Percentiles rank a stretch among this genome's conserved stretches.
Conservation (phyloP, 2,329 filamentous ascomycete genomes). For the Penicillium glabrum region DNA sequence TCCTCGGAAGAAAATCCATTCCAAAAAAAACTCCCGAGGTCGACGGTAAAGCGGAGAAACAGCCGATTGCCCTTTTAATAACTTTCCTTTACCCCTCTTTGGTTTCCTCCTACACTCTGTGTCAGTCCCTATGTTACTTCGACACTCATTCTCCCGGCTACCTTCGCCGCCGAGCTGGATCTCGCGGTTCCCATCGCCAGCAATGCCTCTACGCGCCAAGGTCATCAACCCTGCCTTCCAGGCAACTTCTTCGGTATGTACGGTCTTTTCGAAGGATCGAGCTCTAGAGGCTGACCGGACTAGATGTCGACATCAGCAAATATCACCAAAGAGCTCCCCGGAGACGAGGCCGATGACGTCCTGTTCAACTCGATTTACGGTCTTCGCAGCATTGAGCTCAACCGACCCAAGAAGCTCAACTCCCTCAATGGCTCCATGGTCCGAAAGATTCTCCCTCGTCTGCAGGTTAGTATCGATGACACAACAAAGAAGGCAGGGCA, state of each 20-base stretch:
- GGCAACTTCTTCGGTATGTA: conserved; percentile 53
- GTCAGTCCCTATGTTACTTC: conserved; percentile 45
- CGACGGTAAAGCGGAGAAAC: conserved; percentile 27
- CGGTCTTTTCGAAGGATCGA: not conserved
- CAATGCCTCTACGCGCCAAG: conserved; percentile 81
- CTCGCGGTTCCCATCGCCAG: conserved; percentile 43
- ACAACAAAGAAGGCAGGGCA: not conserved
- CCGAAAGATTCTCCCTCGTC: conserved; percentile 83
- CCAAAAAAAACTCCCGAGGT: conserved; percentile 30
- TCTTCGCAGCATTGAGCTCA: conserved; percentile 88
- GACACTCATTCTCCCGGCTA: conserved; percentile 39
- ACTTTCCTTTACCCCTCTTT: conserved; percentile 12
- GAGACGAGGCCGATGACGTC: conserved; percentile 84
- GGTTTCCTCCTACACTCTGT: conserved; percentile 14
- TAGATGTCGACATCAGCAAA: conserved; percentile 46
- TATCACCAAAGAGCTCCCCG: conserved; percentile 56
- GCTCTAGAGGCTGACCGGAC: conserved; percentile 8
- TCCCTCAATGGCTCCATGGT: conserved; percentile 93
- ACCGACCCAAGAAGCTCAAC: conserved; percentile 89
- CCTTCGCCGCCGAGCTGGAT: conserved; percentile 48
- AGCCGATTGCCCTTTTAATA: conserved; percentile 23
- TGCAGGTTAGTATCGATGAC: conserved; percentile 52
- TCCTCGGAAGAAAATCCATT: conserved; percentile 27
- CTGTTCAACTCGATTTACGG: conserved; percentile 88
- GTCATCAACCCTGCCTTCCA: conserved; percentile 61